Conservation (phyloP, 208 protist genomes). For the Angomonas deanei region DNA sequence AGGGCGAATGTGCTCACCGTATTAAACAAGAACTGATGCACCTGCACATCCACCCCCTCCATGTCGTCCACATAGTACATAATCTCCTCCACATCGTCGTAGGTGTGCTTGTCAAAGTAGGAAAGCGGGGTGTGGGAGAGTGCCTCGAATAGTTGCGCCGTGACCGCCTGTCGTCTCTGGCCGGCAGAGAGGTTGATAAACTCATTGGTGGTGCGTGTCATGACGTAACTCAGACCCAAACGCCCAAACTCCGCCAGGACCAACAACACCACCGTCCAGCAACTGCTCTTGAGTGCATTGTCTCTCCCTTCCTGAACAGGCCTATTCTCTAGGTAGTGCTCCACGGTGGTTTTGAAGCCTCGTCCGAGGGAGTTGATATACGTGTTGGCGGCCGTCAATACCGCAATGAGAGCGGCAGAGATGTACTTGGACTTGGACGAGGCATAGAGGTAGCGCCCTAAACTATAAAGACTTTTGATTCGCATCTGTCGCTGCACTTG, state of each 20-base stretch:
- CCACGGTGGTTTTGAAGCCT: conserved; percentile 5
- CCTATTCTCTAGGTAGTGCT: background rate
- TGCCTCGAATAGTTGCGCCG: conserved; percentile 53
- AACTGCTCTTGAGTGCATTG: too few relatives aligned
- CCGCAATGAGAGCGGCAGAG: conserved; percentile 13
- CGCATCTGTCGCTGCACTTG: background rate
- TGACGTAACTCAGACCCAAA: conserved; percentile 7
- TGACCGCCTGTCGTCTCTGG: conserved; percentile 37
- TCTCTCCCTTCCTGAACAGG: too few relatives aligned
- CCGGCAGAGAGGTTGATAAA: conserved; percentile 41
- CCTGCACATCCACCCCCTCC: conserved; percentile 75
- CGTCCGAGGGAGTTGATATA: conserved; percentile 12
- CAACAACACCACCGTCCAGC: background rate
- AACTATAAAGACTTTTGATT: conserved; percentile 15
- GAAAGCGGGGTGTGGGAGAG: conserved; percentile 55
- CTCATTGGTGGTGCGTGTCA: conserved; percentile 15
- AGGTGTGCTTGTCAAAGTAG: conserved; percentile 43
- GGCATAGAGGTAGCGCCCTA: conserved; percentile 21
- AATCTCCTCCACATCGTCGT: conserved; percentile 64
- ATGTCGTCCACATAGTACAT: conserved; percentile 79
- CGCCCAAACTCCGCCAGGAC: conserved; percentile 21
- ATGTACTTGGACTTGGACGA: conserved; percentile 11
- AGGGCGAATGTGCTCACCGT: conserved; percentile 18
- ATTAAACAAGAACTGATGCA: conserved; percentile 43
- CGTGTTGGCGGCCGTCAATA: conserved; percentile 16